A percentile compares a stretch with the other conserved stretches of the same genome.
Evolutionary conservation across 176 grass and related monocot species (phyloP).

Genomic region (Alloteropsis semialata): DNA sequence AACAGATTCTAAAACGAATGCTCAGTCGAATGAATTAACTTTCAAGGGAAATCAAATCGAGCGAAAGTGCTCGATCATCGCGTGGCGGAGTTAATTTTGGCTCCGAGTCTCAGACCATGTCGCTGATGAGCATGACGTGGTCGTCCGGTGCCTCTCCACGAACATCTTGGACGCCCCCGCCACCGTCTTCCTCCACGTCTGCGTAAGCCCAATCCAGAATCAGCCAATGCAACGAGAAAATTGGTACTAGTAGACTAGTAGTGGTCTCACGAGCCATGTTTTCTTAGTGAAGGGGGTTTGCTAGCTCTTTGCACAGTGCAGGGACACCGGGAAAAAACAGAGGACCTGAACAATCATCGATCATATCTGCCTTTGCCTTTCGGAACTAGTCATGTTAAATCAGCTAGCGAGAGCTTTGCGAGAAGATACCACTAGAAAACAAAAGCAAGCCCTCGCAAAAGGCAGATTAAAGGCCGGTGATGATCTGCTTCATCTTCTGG

Average conservation of each 20-base stretch:
- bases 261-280: neutral
- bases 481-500: neutral
- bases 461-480: neutral
- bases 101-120: slow-evolving; percentile 45
- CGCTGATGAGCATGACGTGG: slow-evolving; percentile 82
- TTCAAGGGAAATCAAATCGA: neutral
- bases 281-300: slow-evolving; percentile 34
- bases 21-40: neutral
- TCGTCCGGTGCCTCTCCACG: slow-evolving; percentile 68
- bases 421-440: neutral
- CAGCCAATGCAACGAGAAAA: neutral
- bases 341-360: neutral
- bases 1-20: neutral
- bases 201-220: neutral
- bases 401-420: neutral
- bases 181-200: slow-evolving; percentile 95
- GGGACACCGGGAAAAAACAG: neutral
- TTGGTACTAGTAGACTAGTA: no score
- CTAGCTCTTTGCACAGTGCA: neutral
- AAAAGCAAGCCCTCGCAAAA: neutral
- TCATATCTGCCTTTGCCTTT: neutral
- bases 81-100: neutral
- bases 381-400: neutral
- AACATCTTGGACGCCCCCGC: slow-evolving; percentile 90
- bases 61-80: neutral